A percentile compares a stretch with the other conserved stretches of the same genome.
Conservation (phyloP, 2,329 filamentous ascomycete species). For the Pseudocercospora fijiensis region DNA sequence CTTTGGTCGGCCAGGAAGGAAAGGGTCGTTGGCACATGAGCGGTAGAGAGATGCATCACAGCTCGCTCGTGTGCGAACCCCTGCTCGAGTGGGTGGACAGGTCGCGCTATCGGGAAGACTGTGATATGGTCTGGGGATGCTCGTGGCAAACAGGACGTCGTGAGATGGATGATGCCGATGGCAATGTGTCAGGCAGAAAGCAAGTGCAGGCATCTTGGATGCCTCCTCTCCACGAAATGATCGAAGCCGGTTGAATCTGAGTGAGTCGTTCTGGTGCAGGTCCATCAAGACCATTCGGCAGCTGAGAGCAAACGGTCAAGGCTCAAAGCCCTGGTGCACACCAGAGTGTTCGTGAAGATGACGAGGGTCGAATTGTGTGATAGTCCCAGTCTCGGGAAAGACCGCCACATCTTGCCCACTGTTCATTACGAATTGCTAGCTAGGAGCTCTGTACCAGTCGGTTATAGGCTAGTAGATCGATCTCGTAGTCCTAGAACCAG, state of each 20-base stretch:
- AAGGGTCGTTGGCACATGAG: background rate
- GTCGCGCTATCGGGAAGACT: too few species aligned
- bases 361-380: background rate
- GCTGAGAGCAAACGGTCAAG: background rate
- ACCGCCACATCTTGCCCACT: background rate
- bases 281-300: background rate
- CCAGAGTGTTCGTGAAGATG: background rate
- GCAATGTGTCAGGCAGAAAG: too few species aligned
- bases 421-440: background rate
- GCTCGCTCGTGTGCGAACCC: too few species aligned
- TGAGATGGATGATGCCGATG: too few species aligned
- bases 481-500: background rate
- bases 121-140: too few species aligned
- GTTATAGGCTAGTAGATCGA: background rate
- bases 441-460: background rate
- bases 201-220: too few species aligned
- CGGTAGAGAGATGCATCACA: background rate
- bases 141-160: too few species aligned
- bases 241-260: background rate
- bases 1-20: background rate
- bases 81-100: too few species aligned
- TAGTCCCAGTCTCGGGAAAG: background rate
- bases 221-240: too few species aligned
- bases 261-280: background rate
- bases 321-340: background rate